These are phyloP conservation scores for Clavispora vitiphila DNA, from an alignment of 805 yeast genomes.

Conservation along the genomic window DNA sequence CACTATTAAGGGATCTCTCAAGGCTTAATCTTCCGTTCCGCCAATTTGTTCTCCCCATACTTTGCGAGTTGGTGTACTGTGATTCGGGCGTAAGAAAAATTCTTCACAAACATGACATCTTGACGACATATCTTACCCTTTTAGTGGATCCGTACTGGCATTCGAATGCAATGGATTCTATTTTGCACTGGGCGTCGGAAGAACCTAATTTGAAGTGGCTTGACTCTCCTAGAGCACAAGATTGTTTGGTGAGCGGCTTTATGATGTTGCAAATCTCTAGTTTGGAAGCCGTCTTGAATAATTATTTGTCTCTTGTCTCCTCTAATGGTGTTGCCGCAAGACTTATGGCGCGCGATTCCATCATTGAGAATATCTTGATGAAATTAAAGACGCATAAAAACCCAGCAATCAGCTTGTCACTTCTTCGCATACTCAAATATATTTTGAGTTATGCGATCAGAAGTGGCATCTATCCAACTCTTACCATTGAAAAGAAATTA, in stretches of 20 bases:
- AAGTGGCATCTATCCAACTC: neutral
- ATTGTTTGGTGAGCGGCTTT: conserved; percentile 36
- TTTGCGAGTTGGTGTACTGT: conserved; percentile 50
- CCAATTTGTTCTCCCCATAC: conserved; percentile 48
- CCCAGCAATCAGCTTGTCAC: conserved; percentile 34
- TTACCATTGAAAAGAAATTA: neutral
- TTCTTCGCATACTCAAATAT: conserved; percentile 17
- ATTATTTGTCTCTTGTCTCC: conserved; percentile 31
- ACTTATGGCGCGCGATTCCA: conserved; percentile 21
- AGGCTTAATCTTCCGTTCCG: conserved; percentile 39
- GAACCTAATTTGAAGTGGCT: conserved; percentile 20
- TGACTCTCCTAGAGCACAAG: conserved; percentile 21
- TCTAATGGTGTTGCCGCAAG: conserved; percentile 15
- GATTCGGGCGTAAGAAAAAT: conserved; percentile 32
- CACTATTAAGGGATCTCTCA: conserved; percentile 37
- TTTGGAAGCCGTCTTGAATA: conserved; percentile 40
- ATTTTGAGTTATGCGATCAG: conserved; percentile 1
- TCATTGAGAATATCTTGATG: conserved; percentile 26
- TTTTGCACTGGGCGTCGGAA: conserved; percentile 35
- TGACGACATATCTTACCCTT: conserved; percentile 35
- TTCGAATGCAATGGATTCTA: conserved; percentile 49
- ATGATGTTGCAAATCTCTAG: conserved; percentile 36
- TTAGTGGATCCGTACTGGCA: conserved; percentile 54
- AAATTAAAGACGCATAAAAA: conserved; percentile 27
- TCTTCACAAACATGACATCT: conserved; percentile 33